Evolutionary conservation across 768 basidiomycete species (phyloP).

Genomic region (Leccinum incarnatum): DNA sequence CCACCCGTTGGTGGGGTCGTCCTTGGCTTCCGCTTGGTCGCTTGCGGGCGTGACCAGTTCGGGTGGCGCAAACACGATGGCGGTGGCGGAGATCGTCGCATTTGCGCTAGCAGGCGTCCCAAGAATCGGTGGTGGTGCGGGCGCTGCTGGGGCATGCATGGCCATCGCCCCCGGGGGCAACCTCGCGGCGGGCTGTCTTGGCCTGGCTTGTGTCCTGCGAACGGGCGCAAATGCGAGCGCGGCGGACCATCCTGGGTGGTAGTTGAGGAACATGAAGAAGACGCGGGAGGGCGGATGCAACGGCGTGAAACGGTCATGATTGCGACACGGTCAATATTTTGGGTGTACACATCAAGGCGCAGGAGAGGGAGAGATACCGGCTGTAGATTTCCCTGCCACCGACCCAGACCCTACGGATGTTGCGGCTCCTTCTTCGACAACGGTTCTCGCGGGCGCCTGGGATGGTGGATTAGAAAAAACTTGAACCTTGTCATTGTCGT

Average conservation of each 20-base stretch:
- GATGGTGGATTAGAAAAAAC: constrained; percentile 14
- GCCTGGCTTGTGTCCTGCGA: constrained; percentile 58
- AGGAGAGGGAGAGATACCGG: constrained; percentile 51
- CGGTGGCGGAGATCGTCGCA: constrained; percentile 48
- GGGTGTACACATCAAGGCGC: constrained; percentile 35
- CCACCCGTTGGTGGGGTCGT: constrained; percentile 32
- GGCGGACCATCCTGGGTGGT: constrained; percentile 74
- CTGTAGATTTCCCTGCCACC: constrained; percentile 48
- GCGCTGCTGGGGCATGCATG: constrained; percentile 39
- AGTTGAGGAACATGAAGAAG: neutral
- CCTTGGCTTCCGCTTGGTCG: constrained; percentile 29
- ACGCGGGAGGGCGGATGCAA: constrained; percentile 1
- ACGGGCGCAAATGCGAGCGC: constrained; percentile 87
- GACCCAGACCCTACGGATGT: constrained; percentile 25
- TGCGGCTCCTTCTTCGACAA: constrained; percentile 26
- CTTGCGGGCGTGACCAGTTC: constrained; percentile 39
- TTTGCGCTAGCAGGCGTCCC: constrained; percentile 28
- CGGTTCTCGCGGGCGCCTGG: constrained; percentile 26
- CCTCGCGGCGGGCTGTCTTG: constrained; percentile 45
- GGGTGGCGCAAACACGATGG: constrained; percentile 71
- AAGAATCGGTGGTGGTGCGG: constrained; percentile 30
- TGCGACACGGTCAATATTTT: constrained; percentile 38
- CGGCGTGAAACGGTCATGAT: constrained; percentile 31
- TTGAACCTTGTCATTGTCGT: constrained; percentile 16
- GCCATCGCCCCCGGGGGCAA: constrained; percentile 55